These are phyloP conservation scores for Kandelia obovata DNA, from an alignment of 345 rosid species.

Conservation along the genomic window DNA sequence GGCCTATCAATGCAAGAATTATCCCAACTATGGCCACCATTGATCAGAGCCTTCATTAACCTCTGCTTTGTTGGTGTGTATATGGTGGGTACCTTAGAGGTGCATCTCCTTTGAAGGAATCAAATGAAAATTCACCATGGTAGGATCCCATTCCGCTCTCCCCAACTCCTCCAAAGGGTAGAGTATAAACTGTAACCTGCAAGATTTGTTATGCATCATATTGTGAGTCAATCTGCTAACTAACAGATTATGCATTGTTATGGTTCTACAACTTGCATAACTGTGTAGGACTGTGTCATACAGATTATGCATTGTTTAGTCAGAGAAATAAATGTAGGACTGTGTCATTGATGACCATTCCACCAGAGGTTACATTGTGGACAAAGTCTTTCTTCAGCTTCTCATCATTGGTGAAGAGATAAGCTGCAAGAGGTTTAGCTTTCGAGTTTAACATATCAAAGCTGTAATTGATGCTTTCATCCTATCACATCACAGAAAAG, in stretches of 20 bases:
- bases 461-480: slow-evolving; percentile 33
- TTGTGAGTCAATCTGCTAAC: neutral
- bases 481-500: slow-evolving; percentile 21
- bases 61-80: slow-evolving; percentile 53
- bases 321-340: slow-evolving; percentile 45
- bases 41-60: slow-evolving; percentile 49
- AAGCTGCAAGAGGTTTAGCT: slow-evolving; percentile 57
- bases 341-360: slow-evolving; percentile 66
- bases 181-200: slow-evolving; percentile 51
- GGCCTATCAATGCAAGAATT: slow-evolving; percentile 52
- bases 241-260: neutral
- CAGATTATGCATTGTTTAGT: too few species aligned
- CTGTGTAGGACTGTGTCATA: neutral
- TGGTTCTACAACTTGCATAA: neutral
- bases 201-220: neutral
- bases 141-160: slow-evolving; percentile 87
- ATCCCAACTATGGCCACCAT: slow-evolving; percentile 41
- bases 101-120: slow-evolving; percentile 60
- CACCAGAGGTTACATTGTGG: slow-evolving; percentile 56
- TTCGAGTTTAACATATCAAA: slow-evolving; percentile 42
- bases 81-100: slow-evolving; percentile 72
- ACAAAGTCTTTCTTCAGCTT: slow-evolving; percentile 54
- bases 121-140: slow-evolving; percentile 85
- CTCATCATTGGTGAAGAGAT: slow-evolving; percentile 60
- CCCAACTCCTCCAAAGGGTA: slow-evolving; percentile 95